Base-by-base conservation (phyloP, 768 basidiomycete species). In the Psilocybe cubensis region DNA sequence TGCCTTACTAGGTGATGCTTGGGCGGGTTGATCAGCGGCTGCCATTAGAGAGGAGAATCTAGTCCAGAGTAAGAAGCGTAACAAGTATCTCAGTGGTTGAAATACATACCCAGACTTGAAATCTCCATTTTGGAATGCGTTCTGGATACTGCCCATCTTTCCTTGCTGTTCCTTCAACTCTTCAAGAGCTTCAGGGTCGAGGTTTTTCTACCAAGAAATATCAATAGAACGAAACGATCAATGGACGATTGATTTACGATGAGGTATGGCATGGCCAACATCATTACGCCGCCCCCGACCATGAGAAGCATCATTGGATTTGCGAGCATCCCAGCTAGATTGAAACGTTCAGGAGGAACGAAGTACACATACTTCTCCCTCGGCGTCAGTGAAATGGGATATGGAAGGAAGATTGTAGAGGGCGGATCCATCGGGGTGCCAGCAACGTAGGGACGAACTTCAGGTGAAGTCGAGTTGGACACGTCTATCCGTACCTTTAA, bases 231-330 rank as follows among this genome's bases (percentile, higher is more conserved):
- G n/a, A 25, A 40, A 27, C 24, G 23, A 5, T 9, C 1, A 25
- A 28, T 7, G 20, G 31, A 59, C 24, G 18, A 41, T 58, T 76
- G 41, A 59, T 76, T 46, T 66, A 91, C 91, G 81, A 88, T 88
- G 52, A 93, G 70, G 66, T 89, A 91, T 3, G 91, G 91, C 83
- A 84, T 86, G 21, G 79, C 82, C 24, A 93, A 70, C 74, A 89
- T 81, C 82, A 91, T 82, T 48, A 72, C 75, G 33, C 81, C 91
- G 43, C 81, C 87, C 61, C 81, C 71, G 27, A 84, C 78, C 85
- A 91, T 89, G 69, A 92, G 79, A 56, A 94, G 72, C 79, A 90
- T 89, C 91, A 94, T 92, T 6, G 91, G 91, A 67, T 85, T 94
- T 56, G 87, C 83, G 65, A 94, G 76, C 88, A 94, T 92, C 51